These are phyloP conservation scores for Sugiyamaella chiloensis DNA, from an alignment of 805 yeast species.

Conservation along the genomic window DNA sequence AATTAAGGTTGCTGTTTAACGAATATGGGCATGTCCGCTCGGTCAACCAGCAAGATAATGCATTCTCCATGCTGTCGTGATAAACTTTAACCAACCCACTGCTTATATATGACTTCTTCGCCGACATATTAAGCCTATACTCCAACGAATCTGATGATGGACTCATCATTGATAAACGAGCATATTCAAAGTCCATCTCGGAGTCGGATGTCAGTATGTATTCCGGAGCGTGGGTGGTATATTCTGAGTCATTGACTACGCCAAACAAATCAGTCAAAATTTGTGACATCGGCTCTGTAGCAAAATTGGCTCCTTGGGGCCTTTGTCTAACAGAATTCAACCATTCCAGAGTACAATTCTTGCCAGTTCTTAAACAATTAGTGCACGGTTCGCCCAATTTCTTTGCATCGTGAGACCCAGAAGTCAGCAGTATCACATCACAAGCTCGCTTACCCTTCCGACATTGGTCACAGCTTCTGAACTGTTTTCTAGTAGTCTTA, in stretches of 20 bases:
- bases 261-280: neutral
- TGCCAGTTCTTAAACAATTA: conserved; percentile 2
- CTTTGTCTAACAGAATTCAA: neutral
- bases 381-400: conserved; percentile 1
- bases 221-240: neutral
- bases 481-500: neutral
- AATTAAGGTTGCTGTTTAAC: neutral
- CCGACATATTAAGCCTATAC: neutral
- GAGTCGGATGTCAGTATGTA: neutral
- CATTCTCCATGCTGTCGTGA: conserved; percentile 2
- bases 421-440: neutral
- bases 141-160: conserved; percentile 1
- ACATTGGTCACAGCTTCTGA: conserved; percentile 1
- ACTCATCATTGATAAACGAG: neutral
- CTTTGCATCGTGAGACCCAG: neutral
- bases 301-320: neutral
- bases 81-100: neutral
- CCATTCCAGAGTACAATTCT: conserved; percentile 3
- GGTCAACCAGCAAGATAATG: conserved; percentile 2
- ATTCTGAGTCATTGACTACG: neutral
- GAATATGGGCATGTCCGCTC: conserved; percentile 5
- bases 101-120: neutral
- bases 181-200: neutral
- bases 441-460: conserved; percentile 5
- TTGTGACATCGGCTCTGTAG: neutral